Evolutionary conservation across 306 rosid genomes (phyloP).

Genomic region (Lathyrus tuberosus): DNA sequence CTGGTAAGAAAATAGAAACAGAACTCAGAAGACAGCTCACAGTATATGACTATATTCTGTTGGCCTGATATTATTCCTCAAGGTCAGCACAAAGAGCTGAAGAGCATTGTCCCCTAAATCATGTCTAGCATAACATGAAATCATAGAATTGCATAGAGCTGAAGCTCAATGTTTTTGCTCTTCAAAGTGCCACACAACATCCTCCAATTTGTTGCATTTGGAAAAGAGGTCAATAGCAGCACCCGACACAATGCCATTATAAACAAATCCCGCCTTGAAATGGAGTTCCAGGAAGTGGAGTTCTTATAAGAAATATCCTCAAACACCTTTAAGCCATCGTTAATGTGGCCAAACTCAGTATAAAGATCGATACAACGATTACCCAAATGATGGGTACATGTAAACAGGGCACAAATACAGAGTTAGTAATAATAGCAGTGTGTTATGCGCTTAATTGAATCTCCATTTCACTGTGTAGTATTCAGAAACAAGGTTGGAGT

Average conservation of each 20-base stretch:
- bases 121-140: constrained; percentile 69
- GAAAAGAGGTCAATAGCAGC: constrained; percentile 86
- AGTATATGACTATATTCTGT: constrained; percentile 66
- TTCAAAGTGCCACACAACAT: constrained; percentile 59
- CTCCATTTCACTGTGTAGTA: no score
- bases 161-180: constrained; percentile 62
- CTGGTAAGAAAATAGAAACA: constrained; percentile 51
- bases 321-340: no score
- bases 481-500: no score
- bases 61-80: constrained; percentile 73
- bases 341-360: no score
- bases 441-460: no score
- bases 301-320: no score
- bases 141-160: constrained; percentile 71
- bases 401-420: no score
- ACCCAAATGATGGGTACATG: no score
- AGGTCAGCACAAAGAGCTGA: constrained; percentile 56
- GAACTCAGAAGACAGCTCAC: constrained; percentile 72
- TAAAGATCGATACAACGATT: no score
- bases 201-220: constrained; percentile 82
- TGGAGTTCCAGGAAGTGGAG: no score
- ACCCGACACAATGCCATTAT: constrained; percentile 73
- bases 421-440: no score
- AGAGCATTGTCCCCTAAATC: constrained; percentile 58
- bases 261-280: constrained; percentile 66